phyloP scores from a whole-genome alignment of 2,329 filamentous ascomycete species.

The Trichoderma hamatum region DNA sequence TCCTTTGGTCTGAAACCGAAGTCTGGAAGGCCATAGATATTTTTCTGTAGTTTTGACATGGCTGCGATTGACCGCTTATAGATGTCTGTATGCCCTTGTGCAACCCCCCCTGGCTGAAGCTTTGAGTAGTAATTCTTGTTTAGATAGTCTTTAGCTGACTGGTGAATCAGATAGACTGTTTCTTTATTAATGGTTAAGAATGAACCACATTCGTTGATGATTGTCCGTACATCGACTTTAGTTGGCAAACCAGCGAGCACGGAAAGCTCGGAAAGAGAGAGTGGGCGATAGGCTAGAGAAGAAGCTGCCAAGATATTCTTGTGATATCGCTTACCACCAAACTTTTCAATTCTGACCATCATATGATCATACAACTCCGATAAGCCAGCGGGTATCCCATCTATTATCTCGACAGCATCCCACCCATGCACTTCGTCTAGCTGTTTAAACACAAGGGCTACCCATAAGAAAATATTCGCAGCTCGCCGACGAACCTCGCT shows the following conservation, averaged over 20 bases:
- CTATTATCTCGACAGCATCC: too few species aligned
- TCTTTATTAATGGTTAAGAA: constrained; percentile 39
- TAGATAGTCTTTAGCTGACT: constrained; percentile 50
- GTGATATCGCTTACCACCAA: constrained; percentile 13
- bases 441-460: not conserved
- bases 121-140: constrained; percentile 27
- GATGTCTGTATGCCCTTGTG: constrained; percentile 38
- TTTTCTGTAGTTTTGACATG: constrained; percentile 39
- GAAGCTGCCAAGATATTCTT: constrained; percentile 29
- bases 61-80: constrained; percentile 41
- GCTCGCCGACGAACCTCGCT: too few species aligned
- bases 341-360: too few species aligned
- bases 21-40: constrained; percentile 41
- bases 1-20: constrained; percentile 34
- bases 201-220: constrained; percentile 44
- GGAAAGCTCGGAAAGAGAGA: constrained; percentile 40
- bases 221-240: constrained; percentile 27
- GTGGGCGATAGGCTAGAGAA: constrained; percentile 40
- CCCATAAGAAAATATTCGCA: too few species aligned
- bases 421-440: not conserved
- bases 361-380: too few species aligned
- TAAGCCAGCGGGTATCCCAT: too few species aligned
- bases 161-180: constrained; percentile 45
- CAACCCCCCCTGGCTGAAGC: constrained; percentile 37
- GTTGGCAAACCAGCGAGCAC: constrained; percentile 32